A percentile compares a stretch with the other conserved stretches of the same genome.
Evolutionary conservation across 1,284 basidiomycete genomes (phyloP).

Genomic region (Tylopilus sp.): DNA sequence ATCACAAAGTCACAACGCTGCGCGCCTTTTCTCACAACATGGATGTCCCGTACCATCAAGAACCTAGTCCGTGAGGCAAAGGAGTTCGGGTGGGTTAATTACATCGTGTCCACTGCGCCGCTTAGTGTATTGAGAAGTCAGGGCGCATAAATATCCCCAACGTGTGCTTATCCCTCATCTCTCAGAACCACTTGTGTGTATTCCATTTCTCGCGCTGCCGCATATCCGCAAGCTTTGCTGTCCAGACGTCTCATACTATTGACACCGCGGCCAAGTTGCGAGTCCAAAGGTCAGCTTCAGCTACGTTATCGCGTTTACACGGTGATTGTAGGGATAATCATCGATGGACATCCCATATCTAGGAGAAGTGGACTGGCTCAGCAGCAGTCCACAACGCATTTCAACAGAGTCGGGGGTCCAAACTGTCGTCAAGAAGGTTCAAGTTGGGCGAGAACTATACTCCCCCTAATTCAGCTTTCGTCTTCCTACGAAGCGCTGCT

Average conservation of each 20-base stretch:
- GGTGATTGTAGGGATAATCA: not conserved
- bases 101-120: slow-evolving; percentile 11
- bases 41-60: not conserved
- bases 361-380: not conserved
- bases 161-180: slow-evolving; percentile 6
- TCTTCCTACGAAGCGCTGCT: not conserved
- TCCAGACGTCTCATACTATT: slow-evolving; percentile 2
- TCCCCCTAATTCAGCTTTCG: not conserved
- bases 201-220: slow-evolving; percentile 10
- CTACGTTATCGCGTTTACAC: not conserved
- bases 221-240: slow-evolving; percentile 5
- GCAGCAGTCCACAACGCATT: not conserved
- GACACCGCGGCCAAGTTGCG: slow-evolving; percentile 5
- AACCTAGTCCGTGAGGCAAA: slow-evolving; percentile 19
- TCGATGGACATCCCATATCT: not conserved
- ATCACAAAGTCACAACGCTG: not conserved
- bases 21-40: not conserved
- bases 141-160: slow-evolving; percentile 18
- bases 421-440: not conserved
- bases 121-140: slow-evolving; percentile 8
- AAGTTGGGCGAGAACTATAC: no score
- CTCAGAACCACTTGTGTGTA: slow-evolving; percentile 8
- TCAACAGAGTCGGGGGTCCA: not conserved
- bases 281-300: not conserved
- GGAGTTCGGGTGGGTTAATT: slow-evolving; percentile 14